Evolutionary conservation across 1,284 basidiomycete species (phyloP).

Genomic region (Ustilago vetiveriae): DNA sequence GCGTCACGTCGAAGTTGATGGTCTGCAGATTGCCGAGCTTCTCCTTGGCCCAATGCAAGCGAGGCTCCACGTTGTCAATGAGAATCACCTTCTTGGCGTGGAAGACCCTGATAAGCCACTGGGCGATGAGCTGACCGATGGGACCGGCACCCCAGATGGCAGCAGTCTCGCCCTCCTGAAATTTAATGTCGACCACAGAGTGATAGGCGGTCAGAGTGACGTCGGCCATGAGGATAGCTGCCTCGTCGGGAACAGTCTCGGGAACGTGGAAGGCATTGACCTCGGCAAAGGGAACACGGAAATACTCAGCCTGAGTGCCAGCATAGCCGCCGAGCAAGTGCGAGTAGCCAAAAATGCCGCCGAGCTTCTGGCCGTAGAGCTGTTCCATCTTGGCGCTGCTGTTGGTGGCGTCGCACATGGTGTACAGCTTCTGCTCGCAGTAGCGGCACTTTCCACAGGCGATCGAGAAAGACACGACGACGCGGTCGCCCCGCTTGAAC

Average conservation of each 20-base stretch:
- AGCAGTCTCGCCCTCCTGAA: slow-evolving; percentile 75
- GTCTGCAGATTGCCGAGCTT: slow-evolving; percentile 72
- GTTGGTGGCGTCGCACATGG: slow-evolving; percentile 79
- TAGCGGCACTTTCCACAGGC: slow-evolving; percentile 79
- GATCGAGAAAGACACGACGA: slow-evolving; percentile 78
- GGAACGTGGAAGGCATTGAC: slow-evolving; percentile 79
- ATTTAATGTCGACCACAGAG: slow-evolving; percentile 76
- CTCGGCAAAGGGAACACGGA: slow-evolving; percentile 76
- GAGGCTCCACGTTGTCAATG: slow-evolving; percentile 75
- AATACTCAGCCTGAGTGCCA: slow-evolving; percentile 73
- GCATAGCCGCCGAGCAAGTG: slow-evolving; percentile 80
- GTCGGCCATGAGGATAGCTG: slow-evolving; percentile 75
- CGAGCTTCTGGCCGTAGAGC: slow-evolving; percentile 73
- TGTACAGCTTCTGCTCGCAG: slow-evolving; percentile 78
- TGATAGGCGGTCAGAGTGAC: slow-evolving; percentile 81
- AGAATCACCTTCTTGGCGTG: slow-evolving; percentile 78
- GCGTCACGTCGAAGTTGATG: slow-evolving; percentile 73
- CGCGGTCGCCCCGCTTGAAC: slow-evolving; percentile 56
- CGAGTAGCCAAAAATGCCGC: slow-evolving; percentile 70
- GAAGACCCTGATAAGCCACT: slow-evolving; percentile 74
- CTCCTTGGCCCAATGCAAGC: slow-evolving; percentile 74
- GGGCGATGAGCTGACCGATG: slow-evolving; percentile 74
- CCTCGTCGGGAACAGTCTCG: slow-evolving; percentile 57
- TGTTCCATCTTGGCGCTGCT: slow-evolving; percentile 74
- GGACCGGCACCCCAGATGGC: slow-evolving; percentile 75